phyloP scores from a whole-genome alignment of 441 rosid species.

The Pelargonium citronellum region DNA sequence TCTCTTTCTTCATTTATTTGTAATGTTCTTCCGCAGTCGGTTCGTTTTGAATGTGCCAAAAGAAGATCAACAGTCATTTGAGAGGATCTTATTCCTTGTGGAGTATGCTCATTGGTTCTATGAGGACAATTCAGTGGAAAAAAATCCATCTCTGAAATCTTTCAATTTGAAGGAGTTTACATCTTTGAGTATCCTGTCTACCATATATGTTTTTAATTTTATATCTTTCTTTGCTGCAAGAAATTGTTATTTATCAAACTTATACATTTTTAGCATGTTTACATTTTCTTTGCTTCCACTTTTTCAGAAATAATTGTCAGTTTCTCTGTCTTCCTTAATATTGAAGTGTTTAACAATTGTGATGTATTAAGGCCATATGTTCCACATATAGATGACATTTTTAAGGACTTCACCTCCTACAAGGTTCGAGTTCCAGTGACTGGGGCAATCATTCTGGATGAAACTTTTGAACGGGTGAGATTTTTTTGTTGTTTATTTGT shows the following conservation, averaged over 20 bases:
- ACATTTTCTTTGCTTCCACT: not conserved
- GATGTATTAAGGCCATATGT: constrained; percentile 87
- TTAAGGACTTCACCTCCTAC: constrained; percentile 93
- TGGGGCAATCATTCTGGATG: constrained; percentile 92
- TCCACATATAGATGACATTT: constrained; percentile 82
- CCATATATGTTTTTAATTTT: constrained; percentile 15
- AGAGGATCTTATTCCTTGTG: constrained; percentile 89
- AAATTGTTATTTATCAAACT: not conserved
- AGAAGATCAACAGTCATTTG: constrained; percentile 93
- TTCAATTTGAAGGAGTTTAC: constrained; percentile 83
- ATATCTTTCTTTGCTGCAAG: not conserved
- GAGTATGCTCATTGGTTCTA: constrained; percentile 97
- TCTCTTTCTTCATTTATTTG: not conserved
- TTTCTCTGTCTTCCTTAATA: constrained; percentile 36
- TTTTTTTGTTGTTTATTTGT: not conserved
- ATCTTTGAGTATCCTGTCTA: constrained; percentile 64
- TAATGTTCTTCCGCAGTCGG: constrained; percentile 54
- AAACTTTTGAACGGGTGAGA: constrained; percentile 83
- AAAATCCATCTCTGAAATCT: constrained; percentile 80
- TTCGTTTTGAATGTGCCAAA: constrained; percentile 92
- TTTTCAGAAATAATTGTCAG: not conserved
- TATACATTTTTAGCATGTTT: too few relatives aligned
- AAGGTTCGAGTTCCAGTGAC: constrained; percentile 96
- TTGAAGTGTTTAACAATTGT: constrained; percentile 78
- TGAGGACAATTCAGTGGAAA: constrained; percentile 89